Evolutionary conservation across 345 rosid genomes (phyloP).

Genomic region (Eucalyptus albens): DNA sequence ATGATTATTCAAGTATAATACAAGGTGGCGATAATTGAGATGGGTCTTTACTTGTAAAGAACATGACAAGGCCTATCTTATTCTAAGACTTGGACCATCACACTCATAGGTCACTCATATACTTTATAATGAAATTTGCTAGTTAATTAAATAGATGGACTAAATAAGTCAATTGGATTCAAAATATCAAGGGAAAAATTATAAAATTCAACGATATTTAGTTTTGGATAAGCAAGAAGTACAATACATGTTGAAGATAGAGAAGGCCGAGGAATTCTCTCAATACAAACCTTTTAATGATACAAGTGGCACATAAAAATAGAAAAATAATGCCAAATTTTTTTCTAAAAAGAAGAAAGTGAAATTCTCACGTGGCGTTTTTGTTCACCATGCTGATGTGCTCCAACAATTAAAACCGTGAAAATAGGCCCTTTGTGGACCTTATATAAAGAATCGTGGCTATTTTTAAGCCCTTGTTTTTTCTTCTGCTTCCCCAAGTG

Average conservation of each 20-base stretch:
- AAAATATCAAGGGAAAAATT: neutral
- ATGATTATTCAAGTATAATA: neutral
- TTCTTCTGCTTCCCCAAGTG: neutral
- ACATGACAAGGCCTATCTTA: neutral
- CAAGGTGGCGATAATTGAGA: neutral
- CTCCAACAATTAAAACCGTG: neutral
- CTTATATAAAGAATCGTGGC: too few species aligned
- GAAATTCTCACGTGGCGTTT: neutral
- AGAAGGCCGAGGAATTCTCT: neutral
- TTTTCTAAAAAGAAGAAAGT: neutral
- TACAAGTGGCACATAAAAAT: neutral
- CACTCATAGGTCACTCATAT: neutral
- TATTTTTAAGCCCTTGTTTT: neutral
- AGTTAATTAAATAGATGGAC: neutral
- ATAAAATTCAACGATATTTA: neutral
- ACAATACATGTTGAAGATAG: neutral
- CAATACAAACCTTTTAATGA: neutral
- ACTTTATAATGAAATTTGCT: neutral
- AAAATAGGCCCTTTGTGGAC: neutral
- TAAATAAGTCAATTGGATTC: neutral
- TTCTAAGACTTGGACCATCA: neutral
- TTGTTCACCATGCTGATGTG: neutral
- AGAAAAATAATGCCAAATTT: neutral
- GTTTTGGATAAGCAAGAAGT: neutral
- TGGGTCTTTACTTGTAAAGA: neutral